Evolutionary conservation across 179 eudicot species (phyloP).

Genomic region (Nepenthes alata): DNA sequence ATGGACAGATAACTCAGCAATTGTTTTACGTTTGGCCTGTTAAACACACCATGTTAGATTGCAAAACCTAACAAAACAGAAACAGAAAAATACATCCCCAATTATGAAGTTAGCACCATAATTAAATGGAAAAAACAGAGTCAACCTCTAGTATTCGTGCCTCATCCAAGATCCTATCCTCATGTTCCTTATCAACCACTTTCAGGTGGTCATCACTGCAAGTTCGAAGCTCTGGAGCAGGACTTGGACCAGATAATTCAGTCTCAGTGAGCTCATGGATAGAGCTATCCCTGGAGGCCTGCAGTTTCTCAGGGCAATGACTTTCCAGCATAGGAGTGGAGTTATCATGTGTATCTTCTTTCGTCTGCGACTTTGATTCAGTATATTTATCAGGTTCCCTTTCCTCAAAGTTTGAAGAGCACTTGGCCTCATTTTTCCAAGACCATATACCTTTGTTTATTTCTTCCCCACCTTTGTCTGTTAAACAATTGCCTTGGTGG

Average conservation of each 20-base stretch:
- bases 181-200: conserved; percentile 43
- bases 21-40: conserved; percentile 78
- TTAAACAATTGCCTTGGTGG: conserved; percentile 28
- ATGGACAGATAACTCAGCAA: conserved; percentile 56
- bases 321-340: conserved; percentile 18
- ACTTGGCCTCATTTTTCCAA: conserved; percentile 23
- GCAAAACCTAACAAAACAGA: conserved; percentile 8
- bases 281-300: conserved; percentile 23
- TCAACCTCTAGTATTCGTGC: conserved; percentile 74
- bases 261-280: conserved; percentile 16
- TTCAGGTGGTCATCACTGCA: conserved; percentile 25
- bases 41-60: conserved; percentile 16
- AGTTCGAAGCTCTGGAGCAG: conserved; percentile 25
- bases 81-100: conserved; percentile 5
- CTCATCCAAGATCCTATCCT: conserved; percentile 79
- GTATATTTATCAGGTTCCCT: conserved; percentile 20
- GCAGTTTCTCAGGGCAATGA: conserved; percentile 18
- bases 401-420: conserved; percentile 16
- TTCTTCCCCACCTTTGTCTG: conserved; percentile 25
- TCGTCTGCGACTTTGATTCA: conserved; percentile 24
- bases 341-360: conserved; percentile 14
- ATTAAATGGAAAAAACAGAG: background rate
- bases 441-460: conserved; percentile 17
- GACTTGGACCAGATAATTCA: conserved; percentile 21
- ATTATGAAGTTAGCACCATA: conserved; percentile 8